Evolutionary conservation across 2,329 filamentous ascomycete species (phyloP).

Genomic region (Sclerotinia minor): DNA sequence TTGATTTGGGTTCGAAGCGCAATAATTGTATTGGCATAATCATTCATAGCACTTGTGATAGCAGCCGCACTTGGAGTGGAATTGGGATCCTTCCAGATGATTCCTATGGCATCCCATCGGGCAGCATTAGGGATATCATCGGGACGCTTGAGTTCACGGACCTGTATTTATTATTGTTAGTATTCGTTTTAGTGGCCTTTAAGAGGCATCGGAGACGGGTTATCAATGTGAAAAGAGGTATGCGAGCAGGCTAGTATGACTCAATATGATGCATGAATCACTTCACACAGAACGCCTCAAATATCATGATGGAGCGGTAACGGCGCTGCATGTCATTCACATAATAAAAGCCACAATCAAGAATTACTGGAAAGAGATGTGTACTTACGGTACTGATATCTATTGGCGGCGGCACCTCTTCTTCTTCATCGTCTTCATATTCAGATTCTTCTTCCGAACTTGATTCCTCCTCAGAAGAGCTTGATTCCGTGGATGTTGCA

Average conservation of each 20-base stretch:
- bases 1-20: constrained; percentile 40
- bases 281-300: background rate
- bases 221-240: background rate
- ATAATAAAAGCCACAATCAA: background rate
- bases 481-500: constrained; percentile 38
- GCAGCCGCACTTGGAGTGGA: constrained; percentile 37
- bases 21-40: constrained; percentile 40
- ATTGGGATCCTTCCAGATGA: constrained; percentile 49
- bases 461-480: constrained; percentile 40
- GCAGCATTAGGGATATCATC: constrained; percentile 50
- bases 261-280: background rate
- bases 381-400: constrained; percentile 40
- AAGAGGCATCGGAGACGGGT: background rate
- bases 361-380: background rate
- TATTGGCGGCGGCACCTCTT: constrained; percentile 31
- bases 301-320: constrained; percentile 1
- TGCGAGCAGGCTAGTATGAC: background rate
- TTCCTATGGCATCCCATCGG: constrained; percentile 55
- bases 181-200: background rate
- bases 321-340: background rate
- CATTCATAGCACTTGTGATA: constrained; percentile 39
- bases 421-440: constrained; percentile 40
- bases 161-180: constrained; percentile 30
- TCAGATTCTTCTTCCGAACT: constrained; percentile 42
- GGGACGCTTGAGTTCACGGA: constrained; percentile 43